Conservation (phyloP, 1,139 yeast species). For the Tardiomyces depauwii region DNA sequence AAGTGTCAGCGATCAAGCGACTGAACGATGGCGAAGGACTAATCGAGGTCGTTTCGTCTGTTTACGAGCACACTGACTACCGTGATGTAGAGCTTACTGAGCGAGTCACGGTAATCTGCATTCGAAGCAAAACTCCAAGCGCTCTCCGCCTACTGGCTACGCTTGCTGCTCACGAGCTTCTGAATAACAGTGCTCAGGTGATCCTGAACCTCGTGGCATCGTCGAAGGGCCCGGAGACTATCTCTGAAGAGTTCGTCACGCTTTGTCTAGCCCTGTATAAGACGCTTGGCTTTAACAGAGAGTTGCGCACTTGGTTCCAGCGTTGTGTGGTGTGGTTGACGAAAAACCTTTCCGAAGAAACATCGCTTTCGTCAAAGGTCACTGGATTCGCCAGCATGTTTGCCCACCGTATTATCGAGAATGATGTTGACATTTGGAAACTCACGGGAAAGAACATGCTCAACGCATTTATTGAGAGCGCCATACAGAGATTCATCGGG, state of each 20-base stretch:
- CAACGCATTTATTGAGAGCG: conserved; percentile 60
- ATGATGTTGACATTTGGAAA: conserved; percentile 30
- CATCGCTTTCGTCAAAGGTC: conserved; percentile 6
- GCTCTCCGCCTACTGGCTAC: not conserved
- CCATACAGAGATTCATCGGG: conserved; percentile 43
- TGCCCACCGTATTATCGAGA: conserved; percentile 3
- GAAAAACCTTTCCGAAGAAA: conserved; percentile 16
- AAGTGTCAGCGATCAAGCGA: not conserved
- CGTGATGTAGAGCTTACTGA: conserved; percentile 1
- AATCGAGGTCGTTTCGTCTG: not conserved
- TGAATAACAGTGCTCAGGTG: not conserved
- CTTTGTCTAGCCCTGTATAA: conserved; percentile 1
- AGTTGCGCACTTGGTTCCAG: conserved; percentile 4
- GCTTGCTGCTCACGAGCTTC: not conserved
- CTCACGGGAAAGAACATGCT: conserved; percentile 38
- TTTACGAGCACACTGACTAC: not conserved
- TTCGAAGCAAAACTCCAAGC: not conserved
- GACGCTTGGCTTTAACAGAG: not conserved
- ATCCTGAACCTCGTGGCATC: conserved; percentile 3
- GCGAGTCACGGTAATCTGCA: not conserved
- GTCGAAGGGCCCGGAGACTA: conserved; percentile 5
- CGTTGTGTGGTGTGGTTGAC: conserved; percentile 18
- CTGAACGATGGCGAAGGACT: not conserved
- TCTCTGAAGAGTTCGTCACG: conserved; percentile 4
- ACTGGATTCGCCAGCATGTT: conserved; percentile 6